These are phyloP conservation scores for Cenchrus purpureus DNA, from an alignment of 176 grass and related monocot species.

Conservation along the genomic window DNA sequence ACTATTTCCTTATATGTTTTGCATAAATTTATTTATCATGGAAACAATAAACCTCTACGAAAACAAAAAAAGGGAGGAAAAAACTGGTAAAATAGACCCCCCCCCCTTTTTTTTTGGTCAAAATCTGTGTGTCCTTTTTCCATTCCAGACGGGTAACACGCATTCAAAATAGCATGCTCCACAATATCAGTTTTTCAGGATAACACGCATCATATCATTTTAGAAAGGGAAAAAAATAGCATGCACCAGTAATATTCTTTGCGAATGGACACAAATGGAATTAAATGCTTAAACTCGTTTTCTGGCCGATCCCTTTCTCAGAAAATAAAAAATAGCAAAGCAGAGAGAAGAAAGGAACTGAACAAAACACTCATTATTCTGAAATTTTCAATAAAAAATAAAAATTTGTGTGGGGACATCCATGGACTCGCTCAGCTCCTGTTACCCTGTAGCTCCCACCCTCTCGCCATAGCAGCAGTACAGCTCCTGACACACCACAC, in stretches of 20 bases:
- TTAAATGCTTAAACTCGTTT: conserved; percentile 50
- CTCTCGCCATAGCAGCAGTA: conserved; percentile 36
- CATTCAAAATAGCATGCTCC: neutral
- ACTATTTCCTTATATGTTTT: neutral
- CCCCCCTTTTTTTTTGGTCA: neutral
- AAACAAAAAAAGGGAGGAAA: neutral
- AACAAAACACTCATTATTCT: conserved; percentile 32
- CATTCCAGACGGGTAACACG: neutral
- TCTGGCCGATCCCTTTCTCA: conserved; percentile 39
- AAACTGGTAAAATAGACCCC: neutral
- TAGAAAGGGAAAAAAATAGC: neutral
- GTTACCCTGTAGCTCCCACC: conserved; percentile 13
- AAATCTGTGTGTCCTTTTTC: neutral
- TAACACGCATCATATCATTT: neutral
- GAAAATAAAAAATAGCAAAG: neutral
- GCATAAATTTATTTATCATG: neutral
- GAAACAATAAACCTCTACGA: neutral
- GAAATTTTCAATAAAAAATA: conserved; percentile 33
- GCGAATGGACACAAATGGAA: conserved; percentile 9
- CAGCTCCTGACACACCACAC: conserved; percentile 63
- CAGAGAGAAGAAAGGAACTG: conserved; percentile 16
- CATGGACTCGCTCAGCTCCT: conserved; percentile 36
- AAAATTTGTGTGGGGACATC: conserved; percentile 32
- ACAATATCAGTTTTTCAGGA: conserved; percentile 16
- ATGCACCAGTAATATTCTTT: conserved; percentile 5